Base-by-base conservation (phyloP, 2,329 filamentous ascomycete species). In the Cercospora citrullina region DNA sequence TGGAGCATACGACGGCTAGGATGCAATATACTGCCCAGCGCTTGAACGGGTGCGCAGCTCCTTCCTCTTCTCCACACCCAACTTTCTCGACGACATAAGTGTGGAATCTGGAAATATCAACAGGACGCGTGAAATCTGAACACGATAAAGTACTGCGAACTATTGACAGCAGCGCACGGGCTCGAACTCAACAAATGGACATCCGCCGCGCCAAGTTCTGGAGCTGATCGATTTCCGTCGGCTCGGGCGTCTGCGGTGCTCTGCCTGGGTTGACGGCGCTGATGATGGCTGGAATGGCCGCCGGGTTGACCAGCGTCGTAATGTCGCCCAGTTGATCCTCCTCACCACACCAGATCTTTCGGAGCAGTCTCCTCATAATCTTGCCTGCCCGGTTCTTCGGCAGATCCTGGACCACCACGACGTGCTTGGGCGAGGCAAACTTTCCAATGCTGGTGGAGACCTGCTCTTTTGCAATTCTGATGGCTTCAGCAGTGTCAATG, bases 401-500 rank as follows among this genome's bases (percentile, higher is more conserved):
- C 7, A 53, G 10, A 7, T 53, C 48, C 48, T 53, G 48, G 5
- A 53, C 48, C 9, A 53, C 48, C 4, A 53, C 26, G 48, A 53
- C 48, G 23, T 53, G 48, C 26, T 26, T 53, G 18, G 48, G 48
- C 14, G 33, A 39, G 14, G 33, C 33, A 1, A 39, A 39, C 14
- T 39, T 39, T 16, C 33, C 33, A 39, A 39, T 39, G 33, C 33
- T 39, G 5, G 33, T 39, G 14, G 33, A 39, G 33, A 39, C 33
- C 33, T 39, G 33, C 33, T 58, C 53, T 58, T 58, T 58, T 16
- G 53, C 53, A 16, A 58, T 31, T n/a, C 28, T 9, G 28, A 58
- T 30, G 3, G 51, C 51, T 55, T 55, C 53, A 21, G 94, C 94
- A 78, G 97, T 94, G 76, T 97, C 94, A 74, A 97, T 94, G 33